These are phyloP conservation scores for Kwoniella botswanensis DNA, from an alignment of 768 basidiomycete species.

Conservation along the genomic window DNA sequence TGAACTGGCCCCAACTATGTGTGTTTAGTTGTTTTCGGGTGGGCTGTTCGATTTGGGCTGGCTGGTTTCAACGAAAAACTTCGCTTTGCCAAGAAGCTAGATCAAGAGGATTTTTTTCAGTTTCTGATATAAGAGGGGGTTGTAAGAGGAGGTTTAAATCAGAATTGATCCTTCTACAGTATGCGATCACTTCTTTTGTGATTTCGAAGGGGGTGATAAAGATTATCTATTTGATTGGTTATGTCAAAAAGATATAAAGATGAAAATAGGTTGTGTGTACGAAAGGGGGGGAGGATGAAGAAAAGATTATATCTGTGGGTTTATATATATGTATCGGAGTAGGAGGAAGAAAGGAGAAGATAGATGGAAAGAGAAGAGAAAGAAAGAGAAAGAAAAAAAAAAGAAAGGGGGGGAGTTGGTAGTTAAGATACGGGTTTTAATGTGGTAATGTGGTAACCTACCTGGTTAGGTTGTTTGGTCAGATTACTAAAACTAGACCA, in stretches of 20 bases:
- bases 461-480: not conserved
- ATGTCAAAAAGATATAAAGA: not conserved
- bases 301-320: slow-evolving; percentile 10
- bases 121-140: slow-evolving; percentile 21
- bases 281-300: slow-evolving; percentile 7
- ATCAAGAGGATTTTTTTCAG: slow-evolving; percentile 9
- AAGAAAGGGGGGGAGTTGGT: slow-evolving; percentile 18
- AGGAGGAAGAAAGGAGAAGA: slow-evolving; percentile 16
- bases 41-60: slow-evolving; percentile 22
- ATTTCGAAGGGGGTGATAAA: slow-evolving; percentile 11
- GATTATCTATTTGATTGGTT: slow-evolving; percentile 2
- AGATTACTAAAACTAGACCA: too few relatives aligned
- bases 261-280: not conserved
- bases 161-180: slow-evolving; percentile 1
- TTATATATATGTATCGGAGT: slow-evolving; percentile 16
- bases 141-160: slow-evolving; percentile 12
- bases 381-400: slow-evolving; percentile 20
- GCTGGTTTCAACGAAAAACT: not conserved
- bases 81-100: slow-evolving; percentile 26
- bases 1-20: slow-evolving; percentile 21
- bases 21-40: slow-evolving; percentile 30
- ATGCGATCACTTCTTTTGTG: slow-evolving; percentile 16
- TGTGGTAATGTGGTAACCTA: slow-evolving; percentile 2
- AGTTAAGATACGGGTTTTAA: slow-evolving; percentile 15
- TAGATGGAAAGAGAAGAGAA: slow-evolving; percentile 9